phyloP scores from a whole-genome alignment of 805 yeast genomes.

The Candida lessepsii region DNA sequence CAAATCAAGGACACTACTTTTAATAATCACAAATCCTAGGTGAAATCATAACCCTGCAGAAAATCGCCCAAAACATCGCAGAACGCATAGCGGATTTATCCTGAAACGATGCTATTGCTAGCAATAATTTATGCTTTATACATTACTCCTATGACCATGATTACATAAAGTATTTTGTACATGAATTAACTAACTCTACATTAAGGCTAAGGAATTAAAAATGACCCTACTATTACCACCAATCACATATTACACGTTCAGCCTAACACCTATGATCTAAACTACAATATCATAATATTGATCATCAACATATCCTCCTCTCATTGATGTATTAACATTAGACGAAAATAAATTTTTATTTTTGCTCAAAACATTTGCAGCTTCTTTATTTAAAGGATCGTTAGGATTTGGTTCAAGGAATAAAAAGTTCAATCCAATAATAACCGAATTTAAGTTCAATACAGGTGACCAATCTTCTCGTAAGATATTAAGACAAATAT shows the following conservation, averaged over 20 bases:
- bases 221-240: too few species aligned
- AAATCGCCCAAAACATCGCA: too few species aligned
- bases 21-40: too few species aligned
- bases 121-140: too few species aligned
- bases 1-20: too few species aligned
- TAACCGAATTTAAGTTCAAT: constrained; percentile 71
- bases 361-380: constrained; percentile 57
- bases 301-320: constrained; percentile 63
- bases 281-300: constrained; percentile 62
- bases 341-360: constrained; percentile 45
- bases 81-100: too few species aligned
- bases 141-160: too few species aligned
- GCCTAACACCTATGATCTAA: background rate
- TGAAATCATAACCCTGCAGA: too few species aligned
- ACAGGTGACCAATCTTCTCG: constrained; percentile 98
- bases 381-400: constrained; percentile 91
- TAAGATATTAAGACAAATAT: constrained; percentile 85
- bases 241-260: background rate
- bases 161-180: too few species aligned
- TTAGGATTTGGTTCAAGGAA: constrained; percentile 88
- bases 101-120: too few species aligned
- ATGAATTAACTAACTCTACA: background rate
- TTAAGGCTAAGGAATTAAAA: too few species aligned
- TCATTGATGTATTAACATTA: constrained; percentile 64
- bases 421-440: constrained; percentile 81